Base-by-base conservation (phyloP, 2,329 filamentous ascomycete genomes). In the Penicillium sp. region DNA sequence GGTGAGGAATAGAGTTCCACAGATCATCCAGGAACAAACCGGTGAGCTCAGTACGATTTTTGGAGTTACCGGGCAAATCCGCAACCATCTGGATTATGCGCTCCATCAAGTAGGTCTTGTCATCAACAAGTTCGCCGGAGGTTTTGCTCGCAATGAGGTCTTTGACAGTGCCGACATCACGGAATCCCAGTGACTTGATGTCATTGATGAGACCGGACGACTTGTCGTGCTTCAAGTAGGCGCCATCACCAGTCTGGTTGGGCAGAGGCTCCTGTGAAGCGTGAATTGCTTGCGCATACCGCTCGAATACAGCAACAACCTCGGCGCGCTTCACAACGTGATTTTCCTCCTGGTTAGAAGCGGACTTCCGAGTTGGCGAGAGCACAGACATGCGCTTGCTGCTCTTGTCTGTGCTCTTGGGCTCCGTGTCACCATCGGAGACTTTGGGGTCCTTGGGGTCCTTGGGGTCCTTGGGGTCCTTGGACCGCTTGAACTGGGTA, bases 61-160 rank as follows among this genome's bases (percentile, higher is more conserved):
- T 82, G 1, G 88, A 90, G 52, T 81, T 77, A 47, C 80, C 74
- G 0, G 86, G 87, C 33, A 91, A 77, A 31, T 81, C 82, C 12
- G 86, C 80, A 5, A 90, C 87, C 16, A 91, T 78, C 76, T 80
- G 83, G 57, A 91, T 90, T 5, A 88, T 80, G 8, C 84, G 79
- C 71, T 91, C 88, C 84, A 91, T 89, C 42, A 90, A 77, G 79
- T 90, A 88, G 1, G 86, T 88, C 74, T 88, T 89, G 75, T 93
- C 90, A 64, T 93, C 86, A 5, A 84, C 73, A 11, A 87, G 77
- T 45, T 83, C 80, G 1, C 88, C 86, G 62, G 83, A 86, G 31
- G 86, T 71, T 72, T 89, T 86, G 58, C 76, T 79, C 52, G 82
- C 80, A 55, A 90, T 75, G 36, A 90, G 74, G 5, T 82, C 78